These are phyloP conservation scores for Royoungia palumana DNA, from an alignment of 768 basidiomycete species.

Conservation along the genomic window DNA sequence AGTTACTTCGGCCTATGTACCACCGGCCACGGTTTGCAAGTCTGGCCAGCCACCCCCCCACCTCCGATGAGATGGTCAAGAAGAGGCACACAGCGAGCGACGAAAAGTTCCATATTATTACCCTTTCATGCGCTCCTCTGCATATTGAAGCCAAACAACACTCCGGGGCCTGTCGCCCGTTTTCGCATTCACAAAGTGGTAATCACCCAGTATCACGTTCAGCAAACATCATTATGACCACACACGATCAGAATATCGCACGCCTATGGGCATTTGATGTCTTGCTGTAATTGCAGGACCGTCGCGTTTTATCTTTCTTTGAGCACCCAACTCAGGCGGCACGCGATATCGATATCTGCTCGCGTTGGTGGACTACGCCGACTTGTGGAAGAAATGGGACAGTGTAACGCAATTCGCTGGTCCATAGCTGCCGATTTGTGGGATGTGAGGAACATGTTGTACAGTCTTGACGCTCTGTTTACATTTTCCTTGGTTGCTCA, in stretches of 20 bases:
- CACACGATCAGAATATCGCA: slow-evolving; percentile 26
- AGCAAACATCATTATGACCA: too few relatives aligned
- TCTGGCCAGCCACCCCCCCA: too few relatives aligned
- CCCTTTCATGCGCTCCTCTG: slow-evolving; percentile 3
- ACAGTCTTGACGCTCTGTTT: not conserved
- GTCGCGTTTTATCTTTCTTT: not conserved
- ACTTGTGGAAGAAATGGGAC: slow-evolving; percentile 13
- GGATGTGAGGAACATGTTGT: slow-evolving; percentile 7
- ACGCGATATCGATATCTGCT: slow-evolving; percentile 10
- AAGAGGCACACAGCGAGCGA: not conserved
- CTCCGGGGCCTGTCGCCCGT: not conserved
- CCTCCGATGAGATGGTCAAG: slow-evolving; percentile 3
- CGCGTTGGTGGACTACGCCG: slow-evolving; percentile 4
- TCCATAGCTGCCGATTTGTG: slow-evolving; percentile 7
- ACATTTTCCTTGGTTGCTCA: not conserved
- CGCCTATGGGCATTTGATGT: slow-evolving; percentile 20
- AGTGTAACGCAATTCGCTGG: slow-evolving; percentile 15
- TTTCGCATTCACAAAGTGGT: slow-evolving; percentile 23
- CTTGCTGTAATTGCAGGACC: slow-evolving; percentile 14
- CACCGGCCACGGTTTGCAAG: not conserved
- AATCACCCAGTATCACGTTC: too few relatives aligned
- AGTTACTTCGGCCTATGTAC: not conserved
- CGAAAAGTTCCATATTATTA: not conserved
- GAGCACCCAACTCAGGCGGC: not conserved
- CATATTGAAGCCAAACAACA: not conserved